Evolutionary conservation across 1,284 basidiomycete species (phyloP).

Genomic region (Clitocybe nebularis): DNA sequence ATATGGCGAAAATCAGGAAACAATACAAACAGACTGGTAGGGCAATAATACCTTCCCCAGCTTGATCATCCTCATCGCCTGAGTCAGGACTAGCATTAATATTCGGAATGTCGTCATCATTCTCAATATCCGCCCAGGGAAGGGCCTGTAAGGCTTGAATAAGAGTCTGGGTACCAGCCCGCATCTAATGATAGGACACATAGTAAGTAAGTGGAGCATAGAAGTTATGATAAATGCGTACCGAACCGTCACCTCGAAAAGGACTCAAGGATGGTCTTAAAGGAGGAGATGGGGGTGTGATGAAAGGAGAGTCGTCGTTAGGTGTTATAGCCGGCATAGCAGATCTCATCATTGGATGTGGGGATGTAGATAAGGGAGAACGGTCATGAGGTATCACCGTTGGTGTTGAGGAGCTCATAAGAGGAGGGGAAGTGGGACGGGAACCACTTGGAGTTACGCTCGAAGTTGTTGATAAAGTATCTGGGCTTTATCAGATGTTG

Average conservation of each 20-base stretch:
- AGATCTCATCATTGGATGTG: constrained; percentile 10
- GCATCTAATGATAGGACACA: constrained; percentile 53
- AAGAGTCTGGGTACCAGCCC: constrained; percentile 77
- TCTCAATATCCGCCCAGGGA: constrained; percentile 68
- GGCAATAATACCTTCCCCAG: constrained; percentile 24
- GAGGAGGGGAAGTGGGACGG: constrained; percentile 28
- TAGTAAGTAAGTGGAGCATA: constrained; percentile 13
- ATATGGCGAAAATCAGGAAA: constrained; percentile 4
- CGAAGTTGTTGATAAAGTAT: constrained; percentile 16
- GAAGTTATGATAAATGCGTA: constrained; percentile 33
- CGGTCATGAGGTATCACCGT: constrained; percentile 13
- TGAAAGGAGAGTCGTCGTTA: constrained; percentile 73
- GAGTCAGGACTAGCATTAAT: constrained; percentile 44
- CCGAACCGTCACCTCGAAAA: constrained; percentile 65
- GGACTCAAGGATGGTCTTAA: constrained; percentile 41
- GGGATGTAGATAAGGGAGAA: constrained; percentile 11
- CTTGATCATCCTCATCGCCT: constrained; percentile 54
- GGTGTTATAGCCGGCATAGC: constrained; percentile 7
- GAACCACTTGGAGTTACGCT: constrained; percentile 27
- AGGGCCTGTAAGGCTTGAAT: constrained; percentile 82
- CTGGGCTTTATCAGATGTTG: constrained; percentile 1
- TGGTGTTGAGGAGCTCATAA: constrained; percentile 16
- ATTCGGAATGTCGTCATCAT: constrained; percentile 56
- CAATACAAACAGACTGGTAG: neutral
- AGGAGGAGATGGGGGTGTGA: constrained; percentile 66